Percentiles rank a stretch among this genome's conserved stretches.
Evolutionary conservation across 2,329 filamentous ascomycete genomes (phyloP).

Genomic region (Aspergillus versicolor): DNA sequence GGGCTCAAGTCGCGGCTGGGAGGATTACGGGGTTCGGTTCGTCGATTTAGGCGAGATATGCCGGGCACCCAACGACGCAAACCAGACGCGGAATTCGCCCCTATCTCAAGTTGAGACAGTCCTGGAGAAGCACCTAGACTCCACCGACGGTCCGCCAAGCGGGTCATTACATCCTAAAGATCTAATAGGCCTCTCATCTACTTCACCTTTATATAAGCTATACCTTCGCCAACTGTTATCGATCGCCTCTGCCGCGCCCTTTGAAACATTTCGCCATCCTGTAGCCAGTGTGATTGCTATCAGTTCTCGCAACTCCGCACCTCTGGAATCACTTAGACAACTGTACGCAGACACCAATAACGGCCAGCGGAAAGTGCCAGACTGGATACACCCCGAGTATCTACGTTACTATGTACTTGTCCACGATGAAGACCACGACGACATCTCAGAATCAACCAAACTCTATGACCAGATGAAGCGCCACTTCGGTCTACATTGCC

Average conservation of each 20-base stretch:
- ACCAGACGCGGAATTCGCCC: conserved; percentile 37
- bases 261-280: conserved; percentile 93
- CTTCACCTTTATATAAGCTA: conserved; percentile 79
- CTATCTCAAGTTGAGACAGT: conserved; percentile 71
- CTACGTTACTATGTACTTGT: conserved; percentile 94
- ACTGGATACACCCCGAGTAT: conserved; percentile 89
- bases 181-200: conserved; percentile 35
- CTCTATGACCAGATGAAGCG: conserved; percentile 99
- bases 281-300: conserved; percentile 94
- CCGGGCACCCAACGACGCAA: conserved; percentile 35
- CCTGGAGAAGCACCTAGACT: conserved; percentile 74
- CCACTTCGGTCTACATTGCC: conserved; percentile 94
- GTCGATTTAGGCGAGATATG: conserved; percentile 59
- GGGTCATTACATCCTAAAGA: conserved; percentile 31
- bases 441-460: conserved; percentile 83
- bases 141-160: conserved; percentile 61
- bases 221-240: conserved; percentile 84
- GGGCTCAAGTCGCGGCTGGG: conserved; percentile 76
- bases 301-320: conserved; percentile 78
- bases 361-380: conserved; percentile 70
- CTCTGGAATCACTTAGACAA: conserved; percentile 81
- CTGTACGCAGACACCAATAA: conserved; percentile 83
- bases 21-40: conserved; percentile 89
- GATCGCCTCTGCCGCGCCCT: conserved; percentile 71
- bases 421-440: conserved; percentile 93